Evolutionary conservation across 2,329 filamentous ascomycete genomes (phyloP).

Genomic region (Fusarium tuaranense): DNA sequence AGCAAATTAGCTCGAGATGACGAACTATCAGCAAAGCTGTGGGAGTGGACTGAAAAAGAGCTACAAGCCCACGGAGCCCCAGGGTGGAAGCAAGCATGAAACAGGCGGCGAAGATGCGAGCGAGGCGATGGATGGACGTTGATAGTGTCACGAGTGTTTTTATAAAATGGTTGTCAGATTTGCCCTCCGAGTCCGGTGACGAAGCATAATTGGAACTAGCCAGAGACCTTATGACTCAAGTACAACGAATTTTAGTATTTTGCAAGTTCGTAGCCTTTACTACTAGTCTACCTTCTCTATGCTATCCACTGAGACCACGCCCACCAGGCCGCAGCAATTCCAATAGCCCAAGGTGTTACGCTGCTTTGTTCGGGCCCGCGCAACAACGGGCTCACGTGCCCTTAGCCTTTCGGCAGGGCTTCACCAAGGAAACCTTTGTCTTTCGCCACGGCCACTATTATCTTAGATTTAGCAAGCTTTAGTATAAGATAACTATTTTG

Average conservation of each 20-base stretch:
- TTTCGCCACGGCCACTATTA: too few relatives aligned
- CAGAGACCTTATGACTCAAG: background rate
- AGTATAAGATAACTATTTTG: too few relatives aligned
- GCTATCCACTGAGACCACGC: background rate
- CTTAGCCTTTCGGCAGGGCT: too few relatives aligned
- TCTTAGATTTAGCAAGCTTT: too few relatives aligned
- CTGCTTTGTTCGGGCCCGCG: too few relatives aligned
- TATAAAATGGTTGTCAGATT: background rate
- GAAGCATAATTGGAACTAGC: background rate
- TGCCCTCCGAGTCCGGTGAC: background rate
- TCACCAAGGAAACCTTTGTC: too few relatives aligned
- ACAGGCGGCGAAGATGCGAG: background rate
- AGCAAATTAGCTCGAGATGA: background rate
- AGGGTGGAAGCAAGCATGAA: background rate
- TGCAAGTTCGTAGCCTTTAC: background rate
- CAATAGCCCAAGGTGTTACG: background rate
- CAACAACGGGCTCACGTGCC: too few relatives aligned
- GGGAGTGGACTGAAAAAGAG: constrained; percentile 7
- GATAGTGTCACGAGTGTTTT: background rate
- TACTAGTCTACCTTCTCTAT: background rate
- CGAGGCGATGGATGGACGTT: background rate
- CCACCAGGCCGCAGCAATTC: background rate
- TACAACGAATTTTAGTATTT: background rate
- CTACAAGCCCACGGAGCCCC: background rate
- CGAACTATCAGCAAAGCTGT: background rate